A percentile compares a stretch with the other conserved stretches of the same genome.
Evolutionary conservation across 192 early-diverging fungal species (phyloP).

Genomic region (Umbelopsis ramanniana): DNA sequence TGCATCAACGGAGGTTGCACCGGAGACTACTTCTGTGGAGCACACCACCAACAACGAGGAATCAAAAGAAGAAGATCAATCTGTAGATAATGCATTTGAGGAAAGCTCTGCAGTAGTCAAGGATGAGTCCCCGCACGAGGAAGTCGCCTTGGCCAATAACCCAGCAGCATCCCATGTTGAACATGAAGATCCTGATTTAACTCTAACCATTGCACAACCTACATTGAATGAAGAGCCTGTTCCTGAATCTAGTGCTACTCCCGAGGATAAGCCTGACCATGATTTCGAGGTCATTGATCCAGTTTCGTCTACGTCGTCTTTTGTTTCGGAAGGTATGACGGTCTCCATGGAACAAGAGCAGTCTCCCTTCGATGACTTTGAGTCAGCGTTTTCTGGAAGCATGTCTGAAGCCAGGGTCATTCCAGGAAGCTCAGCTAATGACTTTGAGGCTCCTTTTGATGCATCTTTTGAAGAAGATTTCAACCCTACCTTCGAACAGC

Average conservation of each 20-base stretch:
- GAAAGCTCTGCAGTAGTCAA: no score
- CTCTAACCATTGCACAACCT: no score
- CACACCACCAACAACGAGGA: no score
- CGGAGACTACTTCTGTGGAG: no score
- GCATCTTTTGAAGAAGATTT: slow-evolving; percentile 14
- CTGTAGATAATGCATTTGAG: no score
- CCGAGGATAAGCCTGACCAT: slow-evolving; percentile 14
- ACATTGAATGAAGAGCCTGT: no score
- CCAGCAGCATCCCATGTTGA: no score
- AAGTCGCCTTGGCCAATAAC: no score
- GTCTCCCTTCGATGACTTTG: slow-evolving; percentile 35
- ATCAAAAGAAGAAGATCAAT: no score
- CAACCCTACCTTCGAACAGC: slow-evolving; percentile 5
- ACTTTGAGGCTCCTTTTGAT: slow-evolving; percentile 6
- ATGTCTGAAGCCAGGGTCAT: slow-evolving; percentile 31
- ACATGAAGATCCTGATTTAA: no score
- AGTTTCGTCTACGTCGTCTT: slow-evolving; percentile 20
- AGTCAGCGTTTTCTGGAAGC: slow-evolving; percentile 38
- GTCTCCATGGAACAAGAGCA: slow-evolving; percentile 14
- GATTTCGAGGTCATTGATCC: slow-evolving; percentile 26
- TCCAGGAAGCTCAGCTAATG: background rate
- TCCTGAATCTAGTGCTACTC: background rate
- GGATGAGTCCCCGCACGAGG: no score
- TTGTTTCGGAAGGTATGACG: slow-evolving; percentile 20
- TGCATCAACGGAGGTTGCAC: no score